Percentiles rank a stretch among this genome's conserved stretches.
phyloP scores from a whole-genome alignment of 1,284 basidiomycete species.

The Cerioporus squamosus region DNA sequence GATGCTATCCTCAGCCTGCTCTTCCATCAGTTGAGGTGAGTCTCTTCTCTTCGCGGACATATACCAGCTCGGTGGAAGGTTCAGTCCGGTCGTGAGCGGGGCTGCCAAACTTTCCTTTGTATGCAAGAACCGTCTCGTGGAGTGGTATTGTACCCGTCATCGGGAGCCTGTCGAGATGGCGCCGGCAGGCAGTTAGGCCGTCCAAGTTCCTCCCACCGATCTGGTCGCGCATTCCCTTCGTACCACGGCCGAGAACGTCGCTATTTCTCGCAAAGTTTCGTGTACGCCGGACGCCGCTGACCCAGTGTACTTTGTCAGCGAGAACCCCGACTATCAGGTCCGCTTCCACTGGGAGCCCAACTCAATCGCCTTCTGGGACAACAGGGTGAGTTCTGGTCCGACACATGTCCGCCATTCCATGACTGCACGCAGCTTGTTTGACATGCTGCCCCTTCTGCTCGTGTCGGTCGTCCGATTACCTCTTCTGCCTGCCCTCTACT shows the following conservation, averaged over 20 bases:
- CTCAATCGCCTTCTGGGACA: constrained; percentile 76
- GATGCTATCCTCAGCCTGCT: constrained; percentile 73
- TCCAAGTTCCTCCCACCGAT: too few species aligned
- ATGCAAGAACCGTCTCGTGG: too few species aligned
- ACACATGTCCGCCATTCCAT: constrained; percentile 12
- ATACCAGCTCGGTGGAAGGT: neutral
- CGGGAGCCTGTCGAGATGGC: too few species aligned
- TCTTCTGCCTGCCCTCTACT: neutral
- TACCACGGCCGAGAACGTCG: too few species aligned
- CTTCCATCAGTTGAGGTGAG: constrained; percentile 61
- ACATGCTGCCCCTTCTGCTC: too few species aligned
- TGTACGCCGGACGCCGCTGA: constrained; percentile 12
- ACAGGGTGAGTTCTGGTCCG: constrained; percentile 51
- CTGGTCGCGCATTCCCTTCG: too few species aligned
- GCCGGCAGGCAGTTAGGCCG: too few species aligned
- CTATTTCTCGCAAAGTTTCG: neutral
- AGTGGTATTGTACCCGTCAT: too few species aligned
- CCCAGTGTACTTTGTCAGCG: constrained; percentile 33
- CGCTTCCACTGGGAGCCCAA: constrained; percentile 74
- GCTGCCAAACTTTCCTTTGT: too few species aligned
- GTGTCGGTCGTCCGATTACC: too few species aligned
- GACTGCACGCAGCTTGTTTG: neutral
- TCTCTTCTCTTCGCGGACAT: neutral
- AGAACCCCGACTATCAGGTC: constrained; percentile 74
- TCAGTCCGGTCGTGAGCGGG: too few species aligned